A percentile compares a stretch with the other conserved stretches of the same genome.
Evolutionary conservation across 495 filamentous ascomycete species (phyloP).

Genomic region (Xylaria scruposa): DNA sequence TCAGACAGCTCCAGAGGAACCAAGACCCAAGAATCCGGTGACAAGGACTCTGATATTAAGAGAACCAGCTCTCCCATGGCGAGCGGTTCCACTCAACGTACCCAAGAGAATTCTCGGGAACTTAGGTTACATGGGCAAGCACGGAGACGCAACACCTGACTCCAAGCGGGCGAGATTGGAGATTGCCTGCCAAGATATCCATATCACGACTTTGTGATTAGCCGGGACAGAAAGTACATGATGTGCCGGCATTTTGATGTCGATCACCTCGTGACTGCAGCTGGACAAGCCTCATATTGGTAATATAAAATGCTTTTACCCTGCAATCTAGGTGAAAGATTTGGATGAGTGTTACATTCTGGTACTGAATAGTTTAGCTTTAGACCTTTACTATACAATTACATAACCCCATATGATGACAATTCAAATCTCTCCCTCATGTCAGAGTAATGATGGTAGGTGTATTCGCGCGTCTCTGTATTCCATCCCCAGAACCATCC

Average conservation of each 20-base stretch:
- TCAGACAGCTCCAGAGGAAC: background rate
- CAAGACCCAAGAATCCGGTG: conserved; percentile 18
- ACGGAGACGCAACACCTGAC: conserved; percentile 20
- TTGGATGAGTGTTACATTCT: background rate
- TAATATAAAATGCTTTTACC: conserved; percentile 16
- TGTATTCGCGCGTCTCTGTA: no score
- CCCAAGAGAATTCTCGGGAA: conserved; percentile 29
- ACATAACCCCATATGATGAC: no score
- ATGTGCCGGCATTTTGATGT: conserved; percentile 32
- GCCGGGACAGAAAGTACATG: conserved; percentile 33
- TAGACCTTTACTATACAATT: no score
- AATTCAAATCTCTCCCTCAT: no score
- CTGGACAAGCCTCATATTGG: conserved; percentile 15
- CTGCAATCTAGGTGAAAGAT: conserved; percentile 11
- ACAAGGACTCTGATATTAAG: conserved; percentile 5
- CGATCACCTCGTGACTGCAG: conserved; percentile 23
- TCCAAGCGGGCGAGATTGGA: conserved; percentile 22
- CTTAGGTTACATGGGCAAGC: conserved; percentile 26
- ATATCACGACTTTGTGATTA: conserved; percentile 34
- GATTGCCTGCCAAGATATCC: conserved; percentile 30
- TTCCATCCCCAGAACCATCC: no score
- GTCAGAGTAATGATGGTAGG: no score
- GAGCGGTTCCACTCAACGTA: conserved; percentile 8
- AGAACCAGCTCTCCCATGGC: conserved; percentile 12
- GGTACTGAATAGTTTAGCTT: no score